These are phyloP conservation scores for Puccinia polysora DNA, from an alignment of 1,284 basidiomycete species.

Conservation along the genomic window DNA sequence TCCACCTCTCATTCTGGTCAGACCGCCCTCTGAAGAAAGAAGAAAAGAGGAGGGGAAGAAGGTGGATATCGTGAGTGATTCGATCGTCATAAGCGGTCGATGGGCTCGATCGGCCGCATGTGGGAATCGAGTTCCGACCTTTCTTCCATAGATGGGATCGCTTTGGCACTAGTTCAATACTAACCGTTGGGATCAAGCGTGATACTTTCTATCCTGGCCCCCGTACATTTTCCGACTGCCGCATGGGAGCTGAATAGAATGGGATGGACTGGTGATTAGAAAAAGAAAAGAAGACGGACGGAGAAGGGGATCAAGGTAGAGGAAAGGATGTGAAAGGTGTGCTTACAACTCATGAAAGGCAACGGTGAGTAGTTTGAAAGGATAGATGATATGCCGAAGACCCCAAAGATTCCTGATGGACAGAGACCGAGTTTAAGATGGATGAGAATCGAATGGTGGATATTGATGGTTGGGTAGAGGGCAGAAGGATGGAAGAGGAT, in stretches of 20 bases:
- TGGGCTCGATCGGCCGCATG: not conserved
- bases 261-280: constrained; percentile 7
- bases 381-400: constrained; percentile 48
- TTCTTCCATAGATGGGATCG: not conserved
- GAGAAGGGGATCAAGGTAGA: not conserved
- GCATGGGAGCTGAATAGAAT: constrained; percentile 49
- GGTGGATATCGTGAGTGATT: no score
- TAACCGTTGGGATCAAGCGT: constrained; percentile 57
- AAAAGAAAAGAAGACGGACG: constrained; percentile 44
- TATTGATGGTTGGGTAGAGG: no score
- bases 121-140: not conserved
- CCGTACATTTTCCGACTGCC: constrained; percentile 65
- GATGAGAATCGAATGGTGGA: not conserved
- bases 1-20: constrained; percentile 87
- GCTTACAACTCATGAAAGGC: constrained; percentile 36
- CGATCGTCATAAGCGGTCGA: not conserved
- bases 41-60: constrained; percentile 56
- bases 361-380: constrained; percentile 52
- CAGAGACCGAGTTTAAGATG: not conserved
- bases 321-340: not conserved
- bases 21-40: constrained; percentile 67
- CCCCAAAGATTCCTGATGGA: constrained; percentile 46
- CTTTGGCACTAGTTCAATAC: no score
- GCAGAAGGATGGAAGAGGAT: no score
- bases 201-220: constrained; percentile 82